These are phyloP conservation scores for Brettanomyces naardenensis DNA, from an alignment of 805 yeast genomes.

Conservation along the genomic window DNA sequence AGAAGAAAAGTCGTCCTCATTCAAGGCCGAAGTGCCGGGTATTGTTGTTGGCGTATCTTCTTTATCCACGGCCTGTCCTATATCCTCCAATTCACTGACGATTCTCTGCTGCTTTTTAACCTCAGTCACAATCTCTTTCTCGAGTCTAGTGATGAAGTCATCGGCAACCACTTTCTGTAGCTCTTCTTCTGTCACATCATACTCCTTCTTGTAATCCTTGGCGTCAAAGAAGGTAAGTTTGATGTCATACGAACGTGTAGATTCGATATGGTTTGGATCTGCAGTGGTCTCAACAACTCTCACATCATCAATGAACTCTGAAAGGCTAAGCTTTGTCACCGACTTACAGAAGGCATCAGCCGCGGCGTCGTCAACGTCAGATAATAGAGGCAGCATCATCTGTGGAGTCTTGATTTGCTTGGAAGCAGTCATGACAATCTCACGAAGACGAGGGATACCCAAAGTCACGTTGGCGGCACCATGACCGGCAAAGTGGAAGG, in stretches of 20 bases:
- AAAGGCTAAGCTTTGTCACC: conserved; percentile 72
- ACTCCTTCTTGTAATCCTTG: conserved; percentile 76
- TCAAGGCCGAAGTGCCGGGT: conserved; percentile 12
- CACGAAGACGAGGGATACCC: conserved; percentile 99
- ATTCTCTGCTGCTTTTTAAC: conserved; percentile 68
- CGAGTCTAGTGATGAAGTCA: conserved; percentile 64
- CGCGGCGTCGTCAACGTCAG: conserved; percentile 73
- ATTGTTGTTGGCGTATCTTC: conserved; percentile 19
- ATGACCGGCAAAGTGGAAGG: conserved; percentile 99
- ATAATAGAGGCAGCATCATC: conserved; percentile 83
- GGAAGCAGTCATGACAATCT: conserved; percentile 98
- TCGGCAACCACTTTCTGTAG: conserved; percentile 61
- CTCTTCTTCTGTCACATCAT: conserved; percentile 76
- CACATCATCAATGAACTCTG: conserved; percentile 83
- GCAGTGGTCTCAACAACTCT: conserved; percentile 86
- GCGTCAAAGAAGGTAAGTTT: conserved; percentile 67
- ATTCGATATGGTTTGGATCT: conserved; percentile 33
- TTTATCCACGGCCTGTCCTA: conserved; percentile 63
- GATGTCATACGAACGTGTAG: conserved; percentile 66
- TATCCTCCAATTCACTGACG: conserved; percentile 43
- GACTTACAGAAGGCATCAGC: conserved; percentile 93
- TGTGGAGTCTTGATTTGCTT: conserved; percentile 96
- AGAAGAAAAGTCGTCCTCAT: conserved; percentile 55
- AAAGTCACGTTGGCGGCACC: conserved; percentile 99
- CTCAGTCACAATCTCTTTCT: conserved; percentile 68